Evolutionary conservation across 768 basidiomycete genomes (phyloP).

Genomic region (Psilocybe sp.): DNA sequence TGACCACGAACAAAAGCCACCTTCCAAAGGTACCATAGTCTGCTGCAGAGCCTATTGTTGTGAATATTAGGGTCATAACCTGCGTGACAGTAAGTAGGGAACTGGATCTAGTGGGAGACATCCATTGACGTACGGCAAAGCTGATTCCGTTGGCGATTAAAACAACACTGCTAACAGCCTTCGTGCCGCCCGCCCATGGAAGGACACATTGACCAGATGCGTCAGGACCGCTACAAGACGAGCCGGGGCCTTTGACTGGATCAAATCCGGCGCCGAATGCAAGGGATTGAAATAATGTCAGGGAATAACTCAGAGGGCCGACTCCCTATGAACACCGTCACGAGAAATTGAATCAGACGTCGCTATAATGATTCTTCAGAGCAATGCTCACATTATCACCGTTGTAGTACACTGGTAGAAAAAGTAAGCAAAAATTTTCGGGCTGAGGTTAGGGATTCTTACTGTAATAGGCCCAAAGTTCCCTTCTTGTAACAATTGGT

Average conservation of each 20-base stretch:
- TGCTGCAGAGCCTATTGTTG: constrained; percentile 71
- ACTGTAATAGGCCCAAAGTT: constrained; percentile 83
- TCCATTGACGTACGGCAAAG: constrained; percentile 53
- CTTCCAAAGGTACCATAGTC: constrained; percentile 77
- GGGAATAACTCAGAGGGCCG: constrained; percentile 64
- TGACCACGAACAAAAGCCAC: constrained; percentile 72
- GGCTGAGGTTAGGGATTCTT: constrained; percentile 13
- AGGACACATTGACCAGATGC: constrained; percentile 76
- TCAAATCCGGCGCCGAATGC: constrained; percentile 75
- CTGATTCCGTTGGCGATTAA: constrained; percentile 73
- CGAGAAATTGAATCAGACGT: neutral
- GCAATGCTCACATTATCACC: constrained; percentile 63
- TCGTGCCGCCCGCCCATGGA: constrained; percentile 73
- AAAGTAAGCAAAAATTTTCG: neutral
- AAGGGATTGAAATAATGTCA: constrained; percentile 73
- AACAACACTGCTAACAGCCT: constrained; percentile 73
- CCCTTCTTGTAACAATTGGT: constrained; percentile 67
- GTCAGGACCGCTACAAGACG: constrained; percentile 53
- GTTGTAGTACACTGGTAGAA: constrained; percentile 67
- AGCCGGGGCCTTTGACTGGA: constrained; percentile 65
- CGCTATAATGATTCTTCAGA: neutral
- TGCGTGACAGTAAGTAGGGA: constrained; percentile 15
- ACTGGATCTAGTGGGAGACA: neutral
- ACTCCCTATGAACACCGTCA: constrained; percentile 46
- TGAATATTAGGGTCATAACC: constrained; percentile 82